Conservation (phyloP, 1,284 basidiomycete species). For the Mycena citricolor region DNA sequence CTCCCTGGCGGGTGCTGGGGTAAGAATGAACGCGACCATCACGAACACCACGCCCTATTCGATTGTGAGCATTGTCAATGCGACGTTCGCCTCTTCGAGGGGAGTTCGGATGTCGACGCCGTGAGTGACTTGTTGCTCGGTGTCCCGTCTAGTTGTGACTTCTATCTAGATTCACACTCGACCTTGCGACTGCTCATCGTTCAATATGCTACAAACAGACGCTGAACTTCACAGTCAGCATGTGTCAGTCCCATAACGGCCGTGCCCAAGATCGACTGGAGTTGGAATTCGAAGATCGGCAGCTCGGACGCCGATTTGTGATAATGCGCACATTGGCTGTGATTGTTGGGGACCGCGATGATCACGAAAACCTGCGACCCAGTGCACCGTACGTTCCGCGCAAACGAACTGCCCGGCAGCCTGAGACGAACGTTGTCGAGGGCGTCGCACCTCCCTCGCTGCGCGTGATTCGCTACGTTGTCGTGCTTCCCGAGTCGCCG, state of each 20-base stretch:
- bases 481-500: conserved; percentile 36
- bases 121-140: conserved; percentile 30
- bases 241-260: conserved; percentile 42
- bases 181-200: conserved; percentile 18
- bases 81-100: conserved; percentile 37
- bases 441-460: conserved; percentile 46
- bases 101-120: conserved; percentile 28
- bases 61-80: conserved; percentile 31
- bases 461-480: conserved; percentile 42
- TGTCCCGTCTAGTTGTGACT: conserved; percentile 35
- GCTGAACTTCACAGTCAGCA: conserved; percentile 33
- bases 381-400: conserved; percentile 52
- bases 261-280: conserved; percentile 49
- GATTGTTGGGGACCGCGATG: conserved; percentile 43
- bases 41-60: conserved; percentile 33
- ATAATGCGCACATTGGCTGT: conserved; percentile 43
- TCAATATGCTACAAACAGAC: conserved; percentile 30
- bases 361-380: conserved; percentile 52
- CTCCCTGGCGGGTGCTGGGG: conserved; percentile 28
- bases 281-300: conserved; percentile 41
- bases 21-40: conserved; percentile 25
- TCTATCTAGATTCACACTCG: no score
- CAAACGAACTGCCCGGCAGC: conserved; percentile 36
- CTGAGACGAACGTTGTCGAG: conserved; percentile 43
- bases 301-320: conserved; percentile 40